phyloP scores from a whole-genome alignment of 441 rosid genomes.

The Syzygium malaccense region DNA sequence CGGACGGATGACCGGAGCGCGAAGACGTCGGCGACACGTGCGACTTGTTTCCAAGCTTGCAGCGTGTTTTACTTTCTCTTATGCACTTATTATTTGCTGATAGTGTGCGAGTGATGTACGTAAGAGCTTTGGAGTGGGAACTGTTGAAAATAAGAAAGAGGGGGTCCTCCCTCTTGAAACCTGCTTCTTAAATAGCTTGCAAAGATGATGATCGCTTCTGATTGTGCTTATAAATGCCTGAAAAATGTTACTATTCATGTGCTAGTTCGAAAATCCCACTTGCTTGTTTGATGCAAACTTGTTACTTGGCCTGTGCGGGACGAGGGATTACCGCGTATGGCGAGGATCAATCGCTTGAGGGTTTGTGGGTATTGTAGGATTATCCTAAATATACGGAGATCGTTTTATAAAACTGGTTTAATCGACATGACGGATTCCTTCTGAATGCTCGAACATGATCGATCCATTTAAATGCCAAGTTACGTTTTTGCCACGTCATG shows the following conservation, averaged over 20 bases:
- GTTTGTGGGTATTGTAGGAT: rapidly evolving
- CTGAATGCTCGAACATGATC: not conserved
- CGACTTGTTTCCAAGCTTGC: not conserved
- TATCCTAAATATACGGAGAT: not conserved
- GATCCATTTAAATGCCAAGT: not conserved
- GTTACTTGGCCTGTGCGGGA: not conserved
- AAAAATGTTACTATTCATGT: not conserved
- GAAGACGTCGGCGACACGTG: not conserved
- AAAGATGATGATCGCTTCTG: not conserved
- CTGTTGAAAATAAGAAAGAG: not conserved
- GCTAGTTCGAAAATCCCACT: not conserved
- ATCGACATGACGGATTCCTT: not conserved
- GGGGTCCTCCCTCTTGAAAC: not conserved
- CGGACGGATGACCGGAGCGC: not conserved
- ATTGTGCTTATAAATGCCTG: not conserved
- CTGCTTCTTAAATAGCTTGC: not conserved
- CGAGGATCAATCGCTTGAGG: not conserved
- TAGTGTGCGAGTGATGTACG: not conserved
- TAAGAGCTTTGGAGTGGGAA: not conserved
- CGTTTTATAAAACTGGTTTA: not conserved
- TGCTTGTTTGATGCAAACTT: not conserved
- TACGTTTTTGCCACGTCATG: not conserved
- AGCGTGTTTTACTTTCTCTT: not conserved
- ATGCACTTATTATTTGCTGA: not conserved
- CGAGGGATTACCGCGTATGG: not conserved